Percentiles rank a stretch among this genome's conserved stretches.
Evolutionary conservation across 2,329 filamentous ascomycete genomes (phyloP).

Genomic region (Rugonectria rugulosa): DNA sequence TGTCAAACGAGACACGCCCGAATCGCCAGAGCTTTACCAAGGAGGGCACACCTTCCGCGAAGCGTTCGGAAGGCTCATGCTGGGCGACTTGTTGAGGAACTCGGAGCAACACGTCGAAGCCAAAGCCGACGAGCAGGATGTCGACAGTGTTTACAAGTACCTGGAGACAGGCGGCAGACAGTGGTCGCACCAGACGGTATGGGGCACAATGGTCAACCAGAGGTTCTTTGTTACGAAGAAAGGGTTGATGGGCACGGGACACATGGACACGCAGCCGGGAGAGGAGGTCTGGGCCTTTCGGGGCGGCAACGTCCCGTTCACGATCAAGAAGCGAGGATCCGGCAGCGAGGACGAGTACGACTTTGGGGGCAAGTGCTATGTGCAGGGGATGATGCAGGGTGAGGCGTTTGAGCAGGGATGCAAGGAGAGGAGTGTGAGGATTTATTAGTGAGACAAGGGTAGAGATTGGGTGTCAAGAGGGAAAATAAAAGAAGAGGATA

Average conservation of each 20-base stretch:
- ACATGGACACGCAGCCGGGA: conserved; percentile 16
- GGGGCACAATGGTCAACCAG: conserved; percentile 12
- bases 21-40: conserved; percentile 1
- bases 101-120: not conserved
- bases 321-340: not conserved
- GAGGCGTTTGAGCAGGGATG: conserved; percentile 12
- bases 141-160: conserved; percentile 6
- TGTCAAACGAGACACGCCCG: not conserved
- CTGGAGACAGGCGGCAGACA: conserved; percentile 3
- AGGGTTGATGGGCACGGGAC: conserved; percentile 17
- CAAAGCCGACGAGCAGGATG: not conserved
- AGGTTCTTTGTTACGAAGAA: conserved; percentile 16
- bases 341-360: conserved; percentile 10
- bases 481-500: not conserved
- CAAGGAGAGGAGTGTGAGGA: not conserved
- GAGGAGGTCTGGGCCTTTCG: conserved; percentile 17
- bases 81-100: conserved; percentile 6
- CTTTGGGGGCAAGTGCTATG: conserved; percentile 20
- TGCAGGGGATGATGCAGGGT: conserved; percentile 22
- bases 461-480: not conserved
- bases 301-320: conserved; percentile 20
- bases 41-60: conserved; percentile 4
- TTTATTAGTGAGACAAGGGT: not conserved
- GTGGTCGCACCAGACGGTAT: not conserved
- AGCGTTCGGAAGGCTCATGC: conserved; percentile 20